phyloP scores from a whole-genome alignment of 2,329 filamentous ascomycete genomes.

The Pseudocercospora eumusae region DNA sequence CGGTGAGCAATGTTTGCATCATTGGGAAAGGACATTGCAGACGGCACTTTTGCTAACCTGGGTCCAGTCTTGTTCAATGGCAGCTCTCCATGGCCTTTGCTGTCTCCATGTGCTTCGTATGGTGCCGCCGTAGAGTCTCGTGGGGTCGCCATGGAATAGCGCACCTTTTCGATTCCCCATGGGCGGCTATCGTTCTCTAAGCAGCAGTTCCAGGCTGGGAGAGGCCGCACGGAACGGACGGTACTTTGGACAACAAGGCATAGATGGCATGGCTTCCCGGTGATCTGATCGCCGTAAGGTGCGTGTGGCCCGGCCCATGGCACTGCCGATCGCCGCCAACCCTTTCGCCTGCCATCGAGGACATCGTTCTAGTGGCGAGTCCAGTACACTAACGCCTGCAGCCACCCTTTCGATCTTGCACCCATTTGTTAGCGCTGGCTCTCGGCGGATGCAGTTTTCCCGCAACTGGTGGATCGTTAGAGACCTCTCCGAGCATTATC shows the following conservation, averaged over 20 bases:
- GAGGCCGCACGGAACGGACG: neutral
- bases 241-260: too few species aligned
- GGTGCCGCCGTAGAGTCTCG: neutral
- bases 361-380: neutral
- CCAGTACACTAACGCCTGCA: too few species aligned
- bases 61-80: neutral
- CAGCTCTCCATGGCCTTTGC: neutral
- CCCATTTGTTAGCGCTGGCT: too few species aligned
- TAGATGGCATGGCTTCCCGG: neutral
- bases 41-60: too few species aligned
- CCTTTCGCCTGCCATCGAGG: neutral
- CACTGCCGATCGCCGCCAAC: neutral
- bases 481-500: neutral
- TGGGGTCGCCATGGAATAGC: neutral
- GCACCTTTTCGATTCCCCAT: neutral
- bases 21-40: neutral
- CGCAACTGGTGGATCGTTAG: too few species aligned
- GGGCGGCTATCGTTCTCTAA: neutral
- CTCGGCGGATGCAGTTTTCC: too few species aligned
- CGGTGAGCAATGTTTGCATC: neutral
- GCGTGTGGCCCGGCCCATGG: neutral
- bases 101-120: neutral
- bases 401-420: too few species aligned
- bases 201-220: neutral
- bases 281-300: neutral